Conservation (phyloP, 306 rosid genomes). For the Corylus heterophylla region DNA sequence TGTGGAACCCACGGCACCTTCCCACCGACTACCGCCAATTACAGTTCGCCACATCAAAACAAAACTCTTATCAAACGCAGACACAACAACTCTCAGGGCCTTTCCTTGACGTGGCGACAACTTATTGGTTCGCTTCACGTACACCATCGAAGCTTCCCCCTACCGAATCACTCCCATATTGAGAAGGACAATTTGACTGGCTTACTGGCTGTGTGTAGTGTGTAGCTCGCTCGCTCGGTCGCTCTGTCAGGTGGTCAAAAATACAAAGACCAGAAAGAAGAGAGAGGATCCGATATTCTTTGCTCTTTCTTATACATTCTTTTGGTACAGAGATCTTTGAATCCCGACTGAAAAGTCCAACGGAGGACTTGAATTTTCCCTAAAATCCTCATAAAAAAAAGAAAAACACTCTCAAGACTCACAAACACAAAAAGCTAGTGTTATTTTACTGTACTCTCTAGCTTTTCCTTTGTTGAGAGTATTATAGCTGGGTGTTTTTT, state of each 20-base stretch:
- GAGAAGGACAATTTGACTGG: background rate
- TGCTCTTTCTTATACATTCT: constrained; percentile 36
- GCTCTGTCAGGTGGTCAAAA: constrained; percentile 15
- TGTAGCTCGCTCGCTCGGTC: too few species aligned
- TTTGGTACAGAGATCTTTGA: constrained; percentile 42
- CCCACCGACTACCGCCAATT: constrained; percentile 28
- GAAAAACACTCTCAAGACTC: background rate
- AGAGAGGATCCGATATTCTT: constrained; percentile 19
- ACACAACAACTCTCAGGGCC: constrained; percentile 1
- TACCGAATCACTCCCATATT: constrained; percentile 1
- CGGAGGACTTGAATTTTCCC: background rate
- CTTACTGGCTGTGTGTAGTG: background rate
- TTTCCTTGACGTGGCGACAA: constrained; percentile 5
- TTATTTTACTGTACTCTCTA: constrained; percentile 32
- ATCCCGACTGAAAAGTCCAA: constrained; percentile 29
- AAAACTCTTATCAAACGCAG: background rate
- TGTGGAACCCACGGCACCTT: constrained; percentile 22
- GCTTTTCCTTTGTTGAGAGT: constrained; percentile 9
- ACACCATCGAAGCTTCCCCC: constrained; percentile 36
- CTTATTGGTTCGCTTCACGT: constrained; percentile 9
- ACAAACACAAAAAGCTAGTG: constrained; percentile 3
- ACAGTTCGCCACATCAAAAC: constrained; percentile 20
- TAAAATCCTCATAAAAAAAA: background rate
- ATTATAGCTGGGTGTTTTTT: constrained; percentile 37
- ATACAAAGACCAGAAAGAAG: background rate